phyloP scores from a whole-genome alignment of 257 asterid genomes.

The Catharanthus roseus region DNA sequence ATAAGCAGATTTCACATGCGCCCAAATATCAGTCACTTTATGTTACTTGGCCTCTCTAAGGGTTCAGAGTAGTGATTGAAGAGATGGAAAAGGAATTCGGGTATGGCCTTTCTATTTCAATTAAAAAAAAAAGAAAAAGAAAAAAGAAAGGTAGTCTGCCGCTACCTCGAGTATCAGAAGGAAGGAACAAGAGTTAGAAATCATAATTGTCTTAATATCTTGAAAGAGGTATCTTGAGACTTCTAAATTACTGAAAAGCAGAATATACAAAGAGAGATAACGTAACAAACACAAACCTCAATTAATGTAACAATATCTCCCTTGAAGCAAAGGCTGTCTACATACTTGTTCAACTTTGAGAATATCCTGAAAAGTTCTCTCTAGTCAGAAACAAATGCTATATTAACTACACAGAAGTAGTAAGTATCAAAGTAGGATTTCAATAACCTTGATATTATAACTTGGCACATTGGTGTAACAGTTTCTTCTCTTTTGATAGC shows the following conservation, averaged over 20 bases:
- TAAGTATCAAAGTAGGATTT: slow-evolving; percentile 1
- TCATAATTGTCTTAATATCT: not conserved
- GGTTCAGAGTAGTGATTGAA: not conserved
- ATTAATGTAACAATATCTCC: slow-evolving; percentile 44
- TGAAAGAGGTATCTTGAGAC: not conserved
- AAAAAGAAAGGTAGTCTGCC: not conserved
- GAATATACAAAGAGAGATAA: slow-evolving; percentile 2
- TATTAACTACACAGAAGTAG: slow-evolving; percentile 2
- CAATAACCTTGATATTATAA: slow-evolving; percentile 39
- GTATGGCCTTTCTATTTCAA: not conserved
- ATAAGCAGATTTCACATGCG: not conserved
- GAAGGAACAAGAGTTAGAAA: not conserved
- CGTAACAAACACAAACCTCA: slow-evolving; percentile 38
- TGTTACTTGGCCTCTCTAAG: not conserved
- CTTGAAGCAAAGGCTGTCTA: slow-evolving; percentile 43
- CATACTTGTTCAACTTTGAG: slow-evolving; percentile 40
- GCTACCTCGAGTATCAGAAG: not conserved
- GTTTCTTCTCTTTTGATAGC: slow-evolving; percentile 29
- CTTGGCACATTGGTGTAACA: slow-evolving; percentile 24
- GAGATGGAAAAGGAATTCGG: not conserved
- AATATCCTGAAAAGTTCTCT: slow-evolving; percentile 43
- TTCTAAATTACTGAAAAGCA: not conserved
- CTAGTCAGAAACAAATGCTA: slow-evolving; percentile 16
- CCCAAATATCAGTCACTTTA: not conserved
- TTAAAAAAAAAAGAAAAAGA: not conserved